These are phyloP conservation scores for Udeniomyces megalosporus DNA, from an alignment of 768 basidiomycete genomes.

Conservation along the genomic window DNA sequence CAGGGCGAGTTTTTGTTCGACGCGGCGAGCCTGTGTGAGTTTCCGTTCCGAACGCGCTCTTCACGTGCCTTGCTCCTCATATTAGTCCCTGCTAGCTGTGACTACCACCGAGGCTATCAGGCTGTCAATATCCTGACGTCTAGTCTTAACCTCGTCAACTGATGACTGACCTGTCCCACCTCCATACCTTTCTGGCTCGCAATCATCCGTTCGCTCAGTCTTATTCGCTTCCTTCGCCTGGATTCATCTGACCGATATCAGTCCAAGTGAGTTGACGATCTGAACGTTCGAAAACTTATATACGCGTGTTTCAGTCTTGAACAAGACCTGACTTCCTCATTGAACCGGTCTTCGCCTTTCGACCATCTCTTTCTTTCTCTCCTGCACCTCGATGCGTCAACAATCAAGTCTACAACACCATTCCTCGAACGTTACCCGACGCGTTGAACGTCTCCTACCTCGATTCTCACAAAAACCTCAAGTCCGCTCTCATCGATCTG, in stretches of 20 bases:
- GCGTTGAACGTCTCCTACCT: conserved; percentile 14
- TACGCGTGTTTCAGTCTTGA: too few relatives aligned
- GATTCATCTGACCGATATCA: conserved; percentile 8
- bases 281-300: too few relatives aligned
- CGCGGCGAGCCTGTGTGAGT: conserved; percentile 27
- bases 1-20: conserved; percentile 29
- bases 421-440: conserved; percentile 20
- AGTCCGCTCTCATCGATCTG: conserved; percentile 23
- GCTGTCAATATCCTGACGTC: neutral
- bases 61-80: conserved; percentile 1
- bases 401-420: conserved; percentile 21
- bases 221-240: conserved; percentile 6
- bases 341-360: too few relatives aligned
- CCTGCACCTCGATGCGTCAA: neutral
- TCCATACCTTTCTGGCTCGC: too few relatives aligned
- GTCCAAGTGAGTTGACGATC: conserved; percentile 11
- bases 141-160: too few relatives aligned
- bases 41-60: neutral
- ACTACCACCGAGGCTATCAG: too few relatives aligned
- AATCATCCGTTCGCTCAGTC: neutral
- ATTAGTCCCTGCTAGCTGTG: neutral
- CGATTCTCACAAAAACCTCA: conserved; percentile 18
- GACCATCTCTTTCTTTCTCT: neutral
- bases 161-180: too few relatives aligned
- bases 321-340: too few relatives aligned